These are phyloP conservation scores for Fusarium clavum DNA, from an alignment of 2,329 filamentous ascomycete genomes.

Conservation along the genomic window DNA sequence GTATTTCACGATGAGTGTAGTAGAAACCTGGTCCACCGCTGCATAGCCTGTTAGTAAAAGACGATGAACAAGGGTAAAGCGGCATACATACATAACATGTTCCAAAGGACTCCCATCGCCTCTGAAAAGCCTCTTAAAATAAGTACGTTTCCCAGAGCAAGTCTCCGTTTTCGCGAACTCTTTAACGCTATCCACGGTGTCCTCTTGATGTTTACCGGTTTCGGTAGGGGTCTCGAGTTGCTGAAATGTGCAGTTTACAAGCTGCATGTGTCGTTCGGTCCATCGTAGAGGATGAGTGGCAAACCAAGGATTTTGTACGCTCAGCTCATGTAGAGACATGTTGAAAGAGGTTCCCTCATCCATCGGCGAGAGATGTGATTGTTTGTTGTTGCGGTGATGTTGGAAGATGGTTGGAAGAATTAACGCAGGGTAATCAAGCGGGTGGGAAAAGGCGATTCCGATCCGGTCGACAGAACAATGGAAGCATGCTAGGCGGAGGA, in stretches of 20 bases:
- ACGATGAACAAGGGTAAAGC: no score
- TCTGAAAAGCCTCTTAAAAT: no score
- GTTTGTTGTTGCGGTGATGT: background rate
- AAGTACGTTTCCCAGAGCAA: no score
- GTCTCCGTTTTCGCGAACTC: no score
- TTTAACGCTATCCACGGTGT: background rate
- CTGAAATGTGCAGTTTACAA: background rate
- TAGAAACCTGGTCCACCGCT: background rate
- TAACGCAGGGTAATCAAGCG: no score
- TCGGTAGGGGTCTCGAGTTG: background rate
- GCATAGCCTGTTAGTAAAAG: background rate
- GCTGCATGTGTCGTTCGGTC: background rate
- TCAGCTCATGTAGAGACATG: background rate
- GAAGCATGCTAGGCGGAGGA: no score
- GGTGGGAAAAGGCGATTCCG: no score
- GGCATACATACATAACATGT: no score
- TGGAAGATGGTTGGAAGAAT: background rate
- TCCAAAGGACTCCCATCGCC: background rate
- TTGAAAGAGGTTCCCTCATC: background rate
- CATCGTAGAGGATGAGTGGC: background rate
- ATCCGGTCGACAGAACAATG: no score
- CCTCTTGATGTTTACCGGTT: background rate
- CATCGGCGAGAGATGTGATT: fast-evolving
- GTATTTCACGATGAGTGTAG: background rate
- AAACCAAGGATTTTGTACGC: background rate